phyloP scores from a whole-genome alignment of 805 yeast genomes.

The Starmerella potacharoeniae region DNA sequence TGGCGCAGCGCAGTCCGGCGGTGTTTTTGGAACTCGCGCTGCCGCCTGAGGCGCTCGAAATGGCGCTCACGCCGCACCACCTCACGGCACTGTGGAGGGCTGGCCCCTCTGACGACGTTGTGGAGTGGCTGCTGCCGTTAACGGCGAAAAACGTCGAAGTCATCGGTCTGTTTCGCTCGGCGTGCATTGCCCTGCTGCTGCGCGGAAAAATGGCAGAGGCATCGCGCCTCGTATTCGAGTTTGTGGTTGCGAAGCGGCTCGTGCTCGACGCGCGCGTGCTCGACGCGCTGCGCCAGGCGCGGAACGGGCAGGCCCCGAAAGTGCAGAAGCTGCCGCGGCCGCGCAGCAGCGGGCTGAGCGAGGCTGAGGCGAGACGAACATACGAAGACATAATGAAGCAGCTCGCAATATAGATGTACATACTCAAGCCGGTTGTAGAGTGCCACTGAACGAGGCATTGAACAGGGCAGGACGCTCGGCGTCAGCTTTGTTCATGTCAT shows the following conservation, averaged over 20 bases:
- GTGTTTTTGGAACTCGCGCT: slow-evolving; percentile 10
- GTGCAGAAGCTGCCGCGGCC: not conserved
- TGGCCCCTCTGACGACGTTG: slow-evolving; percentile 1
- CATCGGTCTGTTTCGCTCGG: slow-evolving; percentile 11
- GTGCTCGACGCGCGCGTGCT: not conserved
- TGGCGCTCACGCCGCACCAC: slow-evolving; percentile 5
- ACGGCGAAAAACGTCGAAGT: slow-evolving; percentile 5
- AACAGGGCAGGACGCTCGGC: no score
- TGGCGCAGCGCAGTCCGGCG: slow-evolving; percentile 10
- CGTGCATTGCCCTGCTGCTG: not conserved
- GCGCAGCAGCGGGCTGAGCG: not conserved
- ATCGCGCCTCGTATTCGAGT: not conserved
- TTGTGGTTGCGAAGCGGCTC: not conserved
- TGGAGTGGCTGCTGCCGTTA: slow-evolving; percentile 16
- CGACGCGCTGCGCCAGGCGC: not conserved
- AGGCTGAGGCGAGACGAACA: not conserved
- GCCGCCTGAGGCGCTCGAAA: slow-evolving; percentile 10
- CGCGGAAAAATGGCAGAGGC: not conserved
- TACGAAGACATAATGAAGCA: not conserved
- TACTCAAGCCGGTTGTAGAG: not conserved
- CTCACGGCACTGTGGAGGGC: slow-evolving; percentile 15
- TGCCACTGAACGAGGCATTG: no score
- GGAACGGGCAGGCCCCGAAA: not conserved
- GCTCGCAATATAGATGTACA: not conserved
- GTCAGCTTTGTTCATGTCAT: no score